These are phyloP conservation scores for Ceratocystis albifundus DNA, from an alignment of 2,329 filamentous ascomycete species.

Conservation along the genomic window DNA sequence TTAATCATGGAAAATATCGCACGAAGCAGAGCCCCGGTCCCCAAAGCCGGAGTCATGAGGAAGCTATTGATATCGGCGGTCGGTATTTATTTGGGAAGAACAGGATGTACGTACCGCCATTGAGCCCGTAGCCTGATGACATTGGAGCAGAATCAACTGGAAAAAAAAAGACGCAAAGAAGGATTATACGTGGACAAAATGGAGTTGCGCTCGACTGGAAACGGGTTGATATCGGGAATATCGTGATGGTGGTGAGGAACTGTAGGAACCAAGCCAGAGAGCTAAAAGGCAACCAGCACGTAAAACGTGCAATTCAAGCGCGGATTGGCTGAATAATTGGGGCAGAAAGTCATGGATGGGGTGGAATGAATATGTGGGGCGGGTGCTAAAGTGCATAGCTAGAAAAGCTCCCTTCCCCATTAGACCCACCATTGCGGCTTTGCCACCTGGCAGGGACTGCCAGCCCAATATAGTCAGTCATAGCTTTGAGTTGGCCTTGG, in stretches of 20 bases:
- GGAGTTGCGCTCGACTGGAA: not conserved
- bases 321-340: slow-evolving; percentile 1
- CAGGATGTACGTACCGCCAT: slow-evolving; percentile 48
- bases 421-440: not conserved
- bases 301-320: not conserved
- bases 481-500: not conserved
- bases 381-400: not conserved
- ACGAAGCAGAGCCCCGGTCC: too few relatives aligned
- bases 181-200: not conserved
- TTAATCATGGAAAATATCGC: not conserved
- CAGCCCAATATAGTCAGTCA: not conserved
- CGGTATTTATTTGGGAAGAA: not conserved
- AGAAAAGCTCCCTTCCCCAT: not conserved
- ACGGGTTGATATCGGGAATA: not conserved
- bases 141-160: slow-evolving; percentile 36
- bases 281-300: slow-evolving; percentile 5
- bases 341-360: not conserved
- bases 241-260: slow-evolving; percentile 2
- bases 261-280: not conserved
- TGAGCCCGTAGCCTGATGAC: slow-evolving; percentile 73
- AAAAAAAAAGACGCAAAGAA: not conserved
- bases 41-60: not conserved
- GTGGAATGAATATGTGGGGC: not conserved
- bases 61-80: not conserved
- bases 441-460: slow-evolving; percentile 2